phyloP scores from a whole-genome alignment of 1,284 basidiomycete species.

The Rhodotorula sp. region DNA sequence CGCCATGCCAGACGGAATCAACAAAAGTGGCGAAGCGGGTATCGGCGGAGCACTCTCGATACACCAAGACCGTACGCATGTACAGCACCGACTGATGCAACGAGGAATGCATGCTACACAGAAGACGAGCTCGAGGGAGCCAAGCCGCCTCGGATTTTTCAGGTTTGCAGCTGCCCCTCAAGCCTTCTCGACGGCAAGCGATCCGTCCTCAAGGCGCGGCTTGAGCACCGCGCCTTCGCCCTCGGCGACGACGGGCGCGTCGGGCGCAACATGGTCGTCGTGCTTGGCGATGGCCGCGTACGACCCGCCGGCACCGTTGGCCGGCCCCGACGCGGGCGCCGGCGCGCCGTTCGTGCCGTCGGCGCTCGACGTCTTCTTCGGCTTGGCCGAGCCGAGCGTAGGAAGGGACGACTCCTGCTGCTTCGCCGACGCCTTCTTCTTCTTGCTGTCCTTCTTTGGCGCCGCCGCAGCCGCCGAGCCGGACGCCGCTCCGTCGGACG shows the following conservation, averaged over 20 bases:
- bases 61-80: background rate
- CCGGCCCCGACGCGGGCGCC: background rate
- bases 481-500: background rate
- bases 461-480: background rate
- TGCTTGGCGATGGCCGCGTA: slow-evolving; percentile 1
- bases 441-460: background rate
- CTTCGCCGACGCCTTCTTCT: background rate
- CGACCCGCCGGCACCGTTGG: background rate
- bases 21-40: too few relatives aligned
- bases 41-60: too few relatives aligned
- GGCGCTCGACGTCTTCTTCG: background rate
- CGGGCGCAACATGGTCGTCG: slow-evolving; percentile 2
- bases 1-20: too few relatives aligned
- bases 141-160: too few relatives aligned
- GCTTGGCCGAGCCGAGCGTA: background rate
- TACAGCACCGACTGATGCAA: background rate
- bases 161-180: background rate
- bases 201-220: background rate
- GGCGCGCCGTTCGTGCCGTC: too few relatives aligned
- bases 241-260: slow-evolving; percentile 17
- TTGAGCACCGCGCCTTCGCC: slow-evolving; percentile 16
- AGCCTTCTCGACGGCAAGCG: background rate
- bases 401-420: background rate
- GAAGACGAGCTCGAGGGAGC: background rate
- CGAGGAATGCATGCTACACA: background rate